Conservation (phyloP, 176 grass and related monocot species). For the Miscanthus lutarioriparius region DNA sequence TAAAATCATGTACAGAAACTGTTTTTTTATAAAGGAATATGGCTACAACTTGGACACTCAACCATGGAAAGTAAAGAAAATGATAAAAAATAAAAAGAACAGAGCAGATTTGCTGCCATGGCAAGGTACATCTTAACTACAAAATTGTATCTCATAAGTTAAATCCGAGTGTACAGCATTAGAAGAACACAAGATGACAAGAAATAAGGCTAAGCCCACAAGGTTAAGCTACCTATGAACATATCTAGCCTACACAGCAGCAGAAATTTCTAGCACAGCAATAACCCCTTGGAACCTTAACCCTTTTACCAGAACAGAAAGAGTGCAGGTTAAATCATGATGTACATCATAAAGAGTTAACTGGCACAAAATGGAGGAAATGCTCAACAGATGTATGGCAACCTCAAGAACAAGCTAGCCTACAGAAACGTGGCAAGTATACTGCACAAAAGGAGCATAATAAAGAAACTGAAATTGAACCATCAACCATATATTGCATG, state of each 20-base stretch:
- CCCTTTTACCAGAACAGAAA: conserved; percentile 1
- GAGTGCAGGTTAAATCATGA: not conserved
- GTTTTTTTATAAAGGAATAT: not conserved
- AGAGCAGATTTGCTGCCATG: not conserved
- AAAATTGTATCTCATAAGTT: not conserved
- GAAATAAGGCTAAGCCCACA: not conserved
- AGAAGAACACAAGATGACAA: not conserved
- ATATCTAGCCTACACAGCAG: not conserved
- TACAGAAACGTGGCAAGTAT: conserved; percentile 1
- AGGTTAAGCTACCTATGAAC: not conserved
- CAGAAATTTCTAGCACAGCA: not conserved
- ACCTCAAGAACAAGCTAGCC: conserved; percentile 7
- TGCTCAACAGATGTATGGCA: not conserved
- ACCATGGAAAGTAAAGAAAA: not conserved
- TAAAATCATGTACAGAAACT: not conserved
- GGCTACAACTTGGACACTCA: not conserved
- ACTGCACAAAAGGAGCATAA: conserved; percentile 2
- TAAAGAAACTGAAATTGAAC: not conserved
- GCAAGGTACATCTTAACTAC: not conserved
- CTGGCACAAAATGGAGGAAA: not conserved
- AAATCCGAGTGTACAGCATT: not conserved
- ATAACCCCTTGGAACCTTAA: conserved; percentile 9
- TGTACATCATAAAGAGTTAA: not conserved
- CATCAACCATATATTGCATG: not conserved
- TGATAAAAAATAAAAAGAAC: not conserved